Base-by-base conservation (phyloP, 352 stramenopile species). In the Aphanomyces astaci region DNA sequence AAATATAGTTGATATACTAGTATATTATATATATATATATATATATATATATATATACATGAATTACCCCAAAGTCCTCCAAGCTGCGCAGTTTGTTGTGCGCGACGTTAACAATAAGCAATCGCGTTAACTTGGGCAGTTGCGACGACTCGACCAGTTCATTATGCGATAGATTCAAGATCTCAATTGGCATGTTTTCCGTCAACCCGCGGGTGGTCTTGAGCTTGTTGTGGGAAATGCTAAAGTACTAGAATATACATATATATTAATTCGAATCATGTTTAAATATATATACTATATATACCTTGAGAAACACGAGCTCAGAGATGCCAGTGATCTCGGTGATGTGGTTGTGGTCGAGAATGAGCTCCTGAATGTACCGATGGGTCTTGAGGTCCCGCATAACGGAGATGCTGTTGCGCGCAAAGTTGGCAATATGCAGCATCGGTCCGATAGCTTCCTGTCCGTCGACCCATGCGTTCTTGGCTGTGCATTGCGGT, bases 121-220 rank as follows among this genome's bases (percentile, higher is more conserved):
- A 74, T 31, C 84, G 74, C n/a, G 81, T 72, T 4, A 92, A 70
- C 7, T 57, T 28, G 0, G 77, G 53, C 19, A 88, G 71, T 36
- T 80, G 69, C 40, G 89, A 73, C 28, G 89, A 77, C 5, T n/a
- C 59, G 5, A 53, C 55, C 32, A 92, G 71, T n/a, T 78, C 63
- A 52, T 92, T 92, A 69, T 88, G 72, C 17, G 84, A 90, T 2
- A 92, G 72, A 56, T 90, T 81, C 4, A 92, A 56, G 15, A 43
- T 66, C 32, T 66, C 60, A 36, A 66, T 66, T 0, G 48, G 48
- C 13, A 66, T n/a, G 10, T 66, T 66, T 11, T 10, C 22, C 28
- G 60, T 66, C n/a, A 66, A 24, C 4, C 60, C 60, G 5, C 30
- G 30, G 3, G 60, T 66, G 7, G 43, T 53, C 25, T 9, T 43